Evolutionary conservation across 306 rosid species (phyloP).

Genomic region (Malus asiatica): DNA sequence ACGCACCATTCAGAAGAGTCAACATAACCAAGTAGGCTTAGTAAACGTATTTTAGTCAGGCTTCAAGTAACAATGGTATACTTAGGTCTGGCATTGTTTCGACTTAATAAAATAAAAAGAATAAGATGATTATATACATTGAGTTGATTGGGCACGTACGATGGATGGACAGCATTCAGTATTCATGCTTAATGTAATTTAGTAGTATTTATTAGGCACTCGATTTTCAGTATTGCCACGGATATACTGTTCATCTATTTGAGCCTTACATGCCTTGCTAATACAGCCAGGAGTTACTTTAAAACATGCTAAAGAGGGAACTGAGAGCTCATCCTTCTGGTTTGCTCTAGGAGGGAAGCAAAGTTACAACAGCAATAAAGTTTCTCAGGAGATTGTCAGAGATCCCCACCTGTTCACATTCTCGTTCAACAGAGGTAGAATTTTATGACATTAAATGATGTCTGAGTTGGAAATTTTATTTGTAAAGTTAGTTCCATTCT

Average conservation of each 20-base stretch:
- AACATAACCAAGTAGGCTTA: slow-evolving; percentile 1
- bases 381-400: slow-evolving; percentile 51
- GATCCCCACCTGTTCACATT: slow-evolving; percentile 88
- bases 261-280: slow-evolving; percentile 18
- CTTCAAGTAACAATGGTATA: background rate
- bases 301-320: slow-evolving; percentile 95
- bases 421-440: slow-evolving; percentile 67
- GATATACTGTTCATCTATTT: slow-evolving; percentile 9
- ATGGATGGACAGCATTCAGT: background rate
- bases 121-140: background rate
- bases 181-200: background rate
- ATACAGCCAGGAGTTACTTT: slow-evolving; percentile 81
- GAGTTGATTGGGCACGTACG: background rate
- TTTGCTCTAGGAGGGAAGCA: slow-evolving; percentile 92
- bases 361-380: slow-evolving; percentile 63
- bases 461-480: slow-evolving; percentile 16
- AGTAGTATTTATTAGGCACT: background rate
- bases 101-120: background rate
- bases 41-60: slow-evolving; percentile 1
- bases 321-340: slow-evolving; percentile 98
- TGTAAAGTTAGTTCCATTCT: slow-evolving; percentile 27
- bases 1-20: slow-evolving; percentile 5
- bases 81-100: background rate
- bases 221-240: slow-evolving; percentile 6
- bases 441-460: slow-evolving; percentile 1